phyloP scores from a whole-genome alignment of 345 rosid species.

The Brassica cretica region DNA sequence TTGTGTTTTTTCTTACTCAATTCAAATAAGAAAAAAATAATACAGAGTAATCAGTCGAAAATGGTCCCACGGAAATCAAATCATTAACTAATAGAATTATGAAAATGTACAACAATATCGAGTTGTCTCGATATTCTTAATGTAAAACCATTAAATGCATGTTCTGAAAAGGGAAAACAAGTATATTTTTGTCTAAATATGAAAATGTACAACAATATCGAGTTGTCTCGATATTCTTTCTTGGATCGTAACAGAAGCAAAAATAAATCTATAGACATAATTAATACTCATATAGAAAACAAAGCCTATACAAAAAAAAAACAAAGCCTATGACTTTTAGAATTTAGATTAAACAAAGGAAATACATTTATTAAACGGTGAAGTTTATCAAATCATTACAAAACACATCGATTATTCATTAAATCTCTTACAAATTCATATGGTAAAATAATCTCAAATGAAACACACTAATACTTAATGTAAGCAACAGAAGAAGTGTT shows the following conservation, averaged over 20 bases:
- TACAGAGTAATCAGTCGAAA: not conserved
- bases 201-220: not conserved
- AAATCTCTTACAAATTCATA: not conserved
- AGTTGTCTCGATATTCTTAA: constrained; percentile 5
- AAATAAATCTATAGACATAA: not conserved
- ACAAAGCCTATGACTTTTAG: not conserved
- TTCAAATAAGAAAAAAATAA: not conserved
- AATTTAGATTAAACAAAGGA: not conserved
- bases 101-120: constrained; percentile 1
- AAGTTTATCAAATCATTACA: not conserved
- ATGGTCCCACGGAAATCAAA: constrained; percentile 27
- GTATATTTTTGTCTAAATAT: not conserved
- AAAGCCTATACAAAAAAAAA: not conserved
- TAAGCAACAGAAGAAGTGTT: constrained; percentile 39
- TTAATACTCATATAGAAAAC: not conserved
- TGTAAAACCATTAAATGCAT: constrained; percentile 1
- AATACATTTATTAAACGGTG: not conserved
- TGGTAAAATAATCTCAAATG: not conserved
- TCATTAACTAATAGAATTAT: constrained; percentile 12
- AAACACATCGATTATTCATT: not conserved
- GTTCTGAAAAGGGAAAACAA: not conserved
- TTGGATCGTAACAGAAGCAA: not conserved
- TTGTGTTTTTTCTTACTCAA: not conserved
- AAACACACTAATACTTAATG: constrained; percentile 30
- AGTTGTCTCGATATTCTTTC: constrained; percentile 1